phyloP scores from a whole-genome alignment of 208 protist genomes.

The Acanthamoeba sp. region DNA sequence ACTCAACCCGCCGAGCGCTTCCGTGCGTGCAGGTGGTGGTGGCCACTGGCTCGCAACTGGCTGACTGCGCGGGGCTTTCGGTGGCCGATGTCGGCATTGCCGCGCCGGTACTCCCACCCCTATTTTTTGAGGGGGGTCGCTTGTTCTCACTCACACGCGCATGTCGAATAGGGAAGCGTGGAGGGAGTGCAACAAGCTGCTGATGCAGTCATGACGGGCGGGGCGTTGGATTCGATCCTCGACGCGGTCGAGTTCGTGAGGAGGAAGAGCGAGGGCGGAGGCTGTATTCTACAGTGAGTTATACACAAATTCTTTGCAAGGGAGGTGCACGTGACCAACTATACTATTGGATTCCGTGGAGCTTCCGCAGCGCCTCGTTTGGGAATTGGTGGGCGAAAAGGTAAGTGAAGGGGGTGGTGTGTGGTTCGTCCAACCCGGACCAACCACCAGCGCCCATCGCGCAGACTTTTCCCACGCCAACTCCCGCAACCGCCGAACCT shows the following conservation, averaged over 20 bases:
- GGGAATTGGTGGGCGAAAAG: too few species aligned
- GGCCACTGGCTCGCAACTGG: background rate
- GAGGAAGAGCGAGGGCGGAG: conserved; percentile 36
- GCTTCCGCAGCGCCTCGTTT: too few species aligned
- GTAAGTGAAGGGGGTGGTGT: background rate
- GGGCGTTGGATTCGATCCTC: conserved; percentile 51
- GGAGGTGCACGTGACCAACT: too few species aligned
- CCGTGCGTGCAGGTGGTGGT: conserved; percentile 35
- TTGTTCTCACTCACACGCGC: too few species aligned
- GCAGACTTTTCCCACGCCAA: background rate
- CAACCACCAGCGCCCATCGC: background rate
- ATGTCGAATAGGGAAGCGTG: background rate
- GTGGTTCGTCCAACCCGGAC: background rate
- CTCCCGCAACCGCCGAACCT: background rate
- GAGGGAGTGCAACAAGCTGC: conserved; percentile 67
- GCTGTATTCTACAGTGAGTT: conserved; percentile 55
- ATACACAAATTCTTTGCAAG: too few species aligned
- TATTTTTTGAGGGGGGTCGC: too few species aligned
- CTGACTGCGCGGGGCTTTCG: conserved; percentile 39
- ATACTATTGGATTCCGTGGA: too few species aligned
- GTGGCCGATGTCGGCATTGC: conserved; percentile 42
- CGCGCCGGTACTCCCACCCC: background rate
- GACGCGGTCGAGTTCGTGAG: conserved; percentile 63
- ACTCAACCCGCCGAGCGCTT: too few species aligned
- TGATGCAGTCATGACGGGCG: conserved; percentile 27